phyloP scores from a whole-genome alignment of 495 filamentous ascomycete species.

The Talaromyces wortmannii region DNA sequence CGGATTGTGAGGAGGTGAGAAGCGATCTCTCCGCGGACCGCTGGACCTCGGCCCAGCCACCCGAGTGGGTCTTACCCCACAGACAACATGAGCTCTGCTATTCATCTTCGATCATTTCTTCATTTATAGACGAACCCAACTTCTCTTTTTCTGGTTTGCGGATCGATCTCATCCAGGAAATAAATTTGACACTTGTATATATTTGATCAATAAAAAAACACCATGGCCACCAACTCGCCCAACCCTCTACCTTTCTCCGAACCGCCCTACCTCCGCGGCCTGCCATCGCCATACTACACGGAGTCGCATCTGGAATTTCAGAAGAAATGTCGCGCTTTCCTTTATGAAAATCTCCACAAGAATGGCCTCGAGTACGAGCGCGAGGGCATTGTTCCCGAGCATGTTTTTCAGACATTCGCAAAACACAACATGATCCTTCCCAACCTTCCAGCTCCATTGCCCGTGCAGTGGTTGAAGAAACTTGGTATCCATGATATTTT shows the following conservation, averaged over 20 bases:
- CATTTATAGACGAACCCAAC: too few species aligned
- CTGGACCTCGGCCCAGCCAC: too few species aligned
- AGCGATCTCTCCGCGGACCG: too few species aligned
- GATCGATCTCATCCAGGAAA: too few species aligned
- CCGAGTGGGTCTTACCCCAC: not conserved
- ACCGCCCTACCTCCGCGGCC: conserved; percentile 60
- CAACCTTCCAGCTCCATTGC: conserved; percentile 58
- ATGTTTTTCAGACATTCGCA: conserved; percentile 56
- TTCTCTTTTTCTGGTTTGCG: too few species aligned
- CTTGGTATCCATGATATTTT: conserved; percentile 58
- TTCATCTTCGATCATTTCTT: too few species aligned
- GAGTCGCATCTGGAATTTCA: conserved; percentile 57
- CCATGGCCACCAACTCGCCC: conserved; percentile 25
- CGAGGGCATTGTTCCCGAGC: conserved; percentile 50
- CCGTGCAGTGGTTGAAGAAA: conserved; percentile 57
- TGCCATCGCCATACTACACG: conserved; percentile 65
- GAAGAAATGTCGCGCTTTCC: conserved; percentile 57
- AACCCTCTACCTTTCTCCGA: conserved; percentile 63
- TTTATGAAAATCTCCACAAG: conserved; percentile 50
- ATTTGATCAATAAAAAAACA: not conserved
- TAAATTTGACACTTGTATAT: too few species aligned
- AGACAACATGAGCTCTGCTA: not conserved
- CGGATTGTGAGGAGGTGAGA: too few species aligned
- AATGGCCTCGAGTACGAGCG: conserved; percentile 63
- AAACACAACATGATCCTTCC: conserved; percentile 57